A percentile compares a stretch with the other conserved stretches of the same genome.
Evolutionary conservation across 345 rosid species (phyloP).

Genomic region (Hevea brasiliensis): DNA sequence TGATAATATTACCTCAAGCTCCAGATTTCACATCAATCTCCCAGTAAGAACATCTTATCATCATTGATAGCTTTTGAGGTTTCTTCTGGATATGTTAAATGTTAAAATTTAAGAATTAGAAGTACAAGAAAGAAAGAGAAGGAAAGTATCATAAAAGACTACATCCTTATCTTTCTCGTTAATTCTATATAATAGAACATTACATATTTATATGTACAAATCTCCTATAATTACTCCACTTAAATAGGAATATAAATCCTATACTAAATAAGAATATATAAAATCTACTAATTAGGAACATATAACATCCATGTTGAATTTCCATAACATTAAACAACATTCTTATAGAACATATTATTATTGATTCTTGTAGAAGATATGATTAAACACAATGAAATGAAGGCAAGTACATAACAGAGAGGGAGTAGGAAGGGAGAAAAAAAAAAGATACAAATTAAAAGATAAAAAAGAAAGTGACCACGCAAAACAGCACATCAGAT

Average conservation of each 20-base stretch:
- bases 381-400: background rate
- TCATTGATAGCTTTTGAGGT: background rate
- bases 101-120: no score
- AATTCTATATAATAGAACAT: no score
- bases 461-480: background rate
- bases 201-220: no score
- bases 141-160: no score
- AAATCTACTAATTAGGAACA: no score
- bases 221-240: no score
- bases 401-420: background rate
- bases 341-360: background rate
- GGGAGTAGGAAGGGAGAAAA: background rate
- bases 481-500: background rate
- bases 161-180: no score
- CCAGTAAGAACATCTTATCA: background rate
- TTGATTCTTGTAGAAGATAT: background rate
- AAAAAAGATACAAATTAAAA: no score
- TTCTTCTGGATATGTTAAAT: background rate
- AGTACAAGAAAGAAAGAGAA: no score
- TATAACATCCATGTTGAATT: no score
- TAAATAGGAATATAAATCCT: no score
- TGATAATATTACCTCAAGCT: background rate
- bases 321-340: background rate
- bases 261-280: no score
- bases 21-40: background rate